These are phyloP conservation scores for Viola pubescens DNA, from an alignment of 441 rosid genomes.

Conservation along the genomic window DNA sequence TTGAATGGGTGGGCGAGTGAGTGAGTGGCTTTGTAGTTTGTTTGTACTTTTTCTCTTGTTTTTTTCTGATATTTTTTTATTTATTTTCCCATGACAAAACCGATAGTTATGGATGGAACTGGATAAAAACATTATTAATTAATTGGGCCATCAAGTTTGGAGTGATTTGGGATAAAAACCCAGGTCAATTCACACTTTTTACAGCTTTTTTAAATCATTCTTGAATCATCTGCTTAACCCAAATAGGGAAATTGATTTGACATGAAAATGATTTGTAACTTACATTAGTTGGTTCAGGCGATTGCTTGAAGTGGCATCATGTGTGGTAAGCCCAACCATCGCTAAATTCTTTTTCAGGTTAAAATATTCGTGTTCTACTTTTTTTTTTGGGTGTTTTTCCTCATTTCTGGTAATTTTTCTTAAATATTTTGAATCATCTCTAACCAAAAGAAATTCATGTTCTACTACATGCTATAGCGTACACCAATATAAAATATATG, in stretches of 20 bases:
- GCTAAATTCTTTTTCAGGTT: background rate
- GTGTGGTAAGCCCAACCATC: conserved; percentile 2
- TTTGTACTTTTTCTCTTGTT: conserved; percentile 6
- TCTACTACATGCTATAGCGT: no score
- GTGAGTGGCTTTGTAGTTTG: conserved; percentile 20
- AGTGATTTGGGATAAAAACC: background rate
- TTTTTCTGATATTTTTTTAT: background rate
- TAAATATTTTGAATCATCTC: background rate
- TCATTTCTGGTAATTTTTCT: no score
- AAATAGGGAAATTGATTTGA: conserved; percentile 6
- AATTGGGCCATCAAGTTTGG: background rate
- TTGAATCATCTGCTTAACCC: background rate
- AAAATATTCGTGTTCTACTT: no score
- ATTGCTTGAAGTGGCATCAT: conserved; percentile 11
- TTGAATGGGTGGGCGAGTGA: conserved; percentile 16
- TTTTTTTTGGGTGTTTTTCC: no score
- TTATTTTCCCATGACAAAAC: conserved; percentile 9
- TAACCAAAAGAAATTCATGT: no score
- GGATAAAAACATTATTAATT: background rate
- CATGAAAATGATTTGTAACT: conserved; percentile 14
- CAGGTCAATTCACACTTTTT: background rate
- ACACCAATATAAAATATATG: no score
- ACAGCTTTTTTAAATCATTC: background rate
- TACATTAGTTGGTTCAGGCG: conserved; percentile 11
- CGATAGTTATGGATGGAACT: background rate